Evolutionary conservation across 306 rosid species (phyloP), one percentile per base, ranked within the genome.

Genomic region (Erythrophleum fordii): DNA sequence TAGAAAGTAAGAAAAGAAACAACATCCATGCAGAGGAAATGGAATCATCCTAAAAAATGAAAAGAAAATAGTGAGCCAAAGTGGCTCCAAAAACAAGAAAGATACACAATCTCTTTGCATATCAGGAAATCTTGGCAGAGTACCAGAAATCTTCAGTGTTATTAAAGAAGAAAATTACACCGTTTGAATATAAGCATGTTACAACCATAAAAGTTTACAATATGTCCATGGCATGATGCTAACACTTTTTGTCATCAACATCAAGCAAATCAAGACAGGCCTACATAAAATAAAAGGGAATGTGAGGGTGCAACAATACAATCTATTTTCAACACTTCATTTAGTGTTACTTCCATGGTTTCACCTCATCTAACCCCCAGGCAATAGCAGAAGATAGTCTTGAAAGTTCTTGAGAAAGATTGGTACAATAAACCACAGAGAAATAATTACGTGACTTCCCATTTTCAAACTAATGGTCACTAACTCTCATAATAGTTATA

Each of bases 401-500:
- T 41, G 12, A 23, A 64, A 44, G 39, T 23, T 69, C 59, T 45
- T 4, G 25, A 62, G 52, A 67, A 71, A 34, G 55, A 80, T 61
- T 74, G 70, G 70, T 13, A 42, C 45, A 22, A 61, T 60, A 18
- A 39, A 76, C 74, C 29, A 12, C 13, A 52, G 46, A 74, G 14
- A 58, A 49, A 51, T 23, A 34, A 44, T 23, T 11, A 68, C 48
- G 46, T 11, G 20, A 51, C 1, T 20, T 76, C 22, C 49, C 52
- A 71, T 66, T 20, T 77, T 61, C 51, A 51, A 71, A 61, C 55
- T 20, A 49, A 18, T 22, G 53, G 53, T 65, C 53, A 48, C 48
- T 64, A 25, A 34, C 44, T 71, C 70, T 75, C 23, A 20, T 53
- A 79, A 58, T 3, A 5, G 37, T 22, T 22, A 25, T 51, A 28